phyloP scores from a whole-genome alignment of 495 filamentous ascomycete genomes.

The Penicillium silybi region DNA sequence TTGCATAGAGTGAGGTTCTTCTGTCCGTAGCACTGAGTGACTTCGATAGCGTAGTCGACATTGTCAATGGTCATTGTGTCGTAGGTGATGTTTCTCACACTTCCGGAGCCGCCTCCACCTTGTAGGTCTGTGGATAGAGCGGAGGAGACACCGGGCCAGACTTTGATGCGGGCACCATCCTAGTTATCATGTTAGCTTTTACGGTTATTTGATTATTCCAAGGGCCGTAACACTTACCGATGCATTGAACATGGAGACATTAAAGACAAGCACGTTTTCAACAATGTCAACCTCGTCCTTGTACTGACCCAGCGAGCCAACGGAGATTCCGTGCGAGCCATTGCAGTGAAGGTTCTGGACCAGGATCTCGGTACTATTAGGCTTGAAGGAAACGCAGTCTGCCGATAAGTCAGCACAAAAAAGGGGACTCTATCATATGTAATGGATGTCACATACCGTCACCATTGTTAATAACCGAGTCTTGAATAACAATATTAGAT shows the following conservation, averaged over 20 bases:
- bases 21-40: conserved; percentile 65
- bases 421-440: not conserved
- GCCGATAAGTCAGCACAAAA: conserved; percentile 3
- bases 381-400: conserved; percentile 77
- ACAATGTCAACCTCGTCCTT: conserved; percentile 60
- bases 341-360: conserved; percentile 68
- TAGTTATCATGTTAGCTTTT: conserved; percentile 2
- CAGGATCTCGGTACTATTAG: conserved; percentile 69
- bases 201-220: not conserved
- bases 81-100: conserved; percentile 55
- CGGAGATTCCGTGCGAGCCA: conserved; percentile 70
- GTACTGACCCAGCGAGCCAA: conserved; percentile 68
- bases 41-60: conserved; percentile 62
- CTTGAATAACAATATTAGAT: conserved; percentile 59
- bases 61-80: conserved; percentile 52
- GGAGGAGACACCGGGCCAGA: conserved; percentile 56
- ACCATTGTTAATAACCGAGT: conserved; percentile 64
- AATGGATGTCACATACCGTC: conserved; percentile 44
- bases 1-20: conserved; percentile 58
- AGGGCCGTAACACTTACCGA: conserved; percentile 26
- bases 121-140: conserved; percentile 53
- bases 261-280: conserved; percentile 60
- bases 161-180: conserved; percentile 69
- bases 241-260: conserved; percentile 63
- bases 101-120: conserved; percentile 56